Evolutionary conservation across 2,329 filamentous ascomycete genomes (phyloP).

Genomic region (Pestalotiopsis sp.): DNA sequence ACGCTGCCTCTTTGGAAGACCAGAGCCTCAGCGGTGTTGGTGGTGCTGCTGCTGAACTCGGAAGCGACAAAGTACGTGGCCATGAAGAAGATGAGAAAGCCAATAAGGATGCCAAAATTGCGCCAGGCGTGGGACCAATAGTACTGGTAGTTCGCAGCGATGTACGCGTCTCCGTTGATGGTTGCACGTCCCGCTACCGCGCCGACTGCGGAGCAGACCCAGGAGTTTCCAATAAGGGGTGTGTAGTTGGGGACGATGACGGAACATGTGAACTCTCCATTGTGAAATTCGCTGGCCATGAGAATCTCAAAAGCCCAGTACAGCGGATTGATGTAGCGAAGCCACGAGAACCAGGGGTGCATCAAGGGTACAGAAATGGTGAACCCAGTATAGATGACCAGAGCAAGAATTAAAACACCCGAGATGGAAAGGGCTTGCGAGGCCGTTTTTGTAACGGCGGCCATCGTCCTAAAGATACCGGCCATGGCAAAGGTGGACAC

Average conservation of each 20-base stretch:
- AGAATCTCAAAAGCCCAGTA: constrained; percentile 74
- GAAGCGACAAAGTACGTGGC: constrained; percentile 62
- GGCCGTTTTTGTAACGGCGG: constrained; percentile 67
- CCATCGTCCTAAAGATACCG: constrained; percentile 75
- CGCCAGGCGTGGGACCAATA: constrained; percentile 62
- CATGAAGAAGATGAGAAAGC: constrained; percentile 61
- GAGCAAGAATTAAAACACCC: constrained; percentile 57
- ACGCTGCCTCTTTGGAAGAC: constrained; percentile 64
- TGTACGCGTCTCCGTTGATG: constrained; percentile 64
- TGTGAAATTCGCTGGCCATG: constrained; percentile 72
- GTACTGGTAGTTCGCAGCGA: constrained; percentile 58
- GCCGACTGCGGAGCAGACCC: constrained; percentile 56
- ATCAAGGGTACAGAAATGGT: constrained; percentile 55
- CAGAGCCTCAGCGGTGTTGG: constrained; percentile 68
- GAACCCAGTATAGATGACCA: constrained; percentile 65
- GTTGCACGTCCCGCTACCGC: constrained; percentile 53
- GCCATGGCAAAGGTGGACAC: constrained; percentile 71
- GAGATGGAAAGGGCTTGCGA: constrained; percentile 57
- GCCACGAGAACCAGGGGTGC: constrained; percentile 76
- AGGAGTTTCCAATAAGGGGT: constrained; percentile 44
- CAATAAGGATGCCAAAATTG: constrained; percentile 58
- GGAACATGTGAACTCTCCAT: constrained; percentile 58
- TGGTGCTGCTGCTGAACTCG: constrained; percentile 65
- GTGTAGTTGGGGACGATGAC: constrained; percentile 48
- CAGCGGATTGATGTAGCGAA: constrained; percentile 74